Conservation (phyloP, 1,284 basidiomycete genomes). For the Apiotrichum mycotoxinovorans region DNA sequence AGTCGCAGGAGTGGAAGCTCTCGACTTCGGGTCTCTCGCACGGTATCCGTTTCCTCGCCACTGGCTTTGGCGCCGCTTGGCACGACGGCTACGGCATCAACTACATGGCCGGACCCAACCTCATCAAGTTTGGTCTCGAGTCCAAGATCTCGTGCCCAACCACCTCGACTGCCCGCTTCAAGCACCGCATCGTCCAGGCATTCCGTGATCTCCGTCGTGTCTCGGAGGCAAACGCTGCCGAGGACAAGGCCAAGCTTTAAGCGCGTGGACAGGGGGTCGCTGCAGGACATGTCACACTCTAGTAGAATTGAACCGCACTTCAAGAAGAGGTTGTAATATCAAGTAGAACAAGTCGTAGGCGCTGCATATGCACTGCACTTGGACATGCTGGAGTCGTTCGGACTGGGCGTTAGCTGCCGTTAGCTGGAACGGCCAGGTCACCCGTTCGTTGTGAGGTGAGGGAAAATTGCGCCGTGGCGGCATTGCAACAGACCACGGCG, state of each 20-base stretch:
- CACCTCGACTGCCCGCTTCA: conserved; percentile 72
- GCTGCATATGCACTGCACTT: background rate
- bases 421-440: too few relatives aligned
- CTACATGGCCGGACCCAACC: conserved; percentile 74
- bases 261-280: background rate
- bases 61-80: conserved; percentile 78
- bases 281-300: background rate
- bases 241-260: conserved; percentile 32
- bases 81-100: conserved; percentile 88
- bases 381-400: background rate
- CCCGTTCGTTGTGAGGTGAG: too few relatives aligned
- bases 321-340: background rate
- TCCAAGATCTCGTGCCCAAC: conserved; percentile 69
- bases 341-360: background rate
- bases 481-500: too few relatives aligned
- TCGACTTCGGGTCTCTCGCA: conserved; percentile 88
- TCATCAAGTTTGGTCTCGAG: conserved; percentile 93
- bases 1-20: conserved; percentile 82
- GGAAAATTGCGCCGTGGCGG: too few relatives aligned
- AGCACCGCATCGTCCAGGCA: conserved; percentile 63
- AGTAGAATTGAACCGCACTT: background rate
- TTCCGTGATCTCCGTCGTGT: conserved; percentile 68
- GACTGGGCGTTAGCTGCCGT: too few relatives aligned
- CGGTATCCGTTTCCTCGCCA: conserved; percentile 83
- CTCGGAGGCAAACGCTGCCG: conserved; percentile 49